Conservation (phyloP, 768 basidiomycete species). For the Trametes cinnabarina region DNA sequence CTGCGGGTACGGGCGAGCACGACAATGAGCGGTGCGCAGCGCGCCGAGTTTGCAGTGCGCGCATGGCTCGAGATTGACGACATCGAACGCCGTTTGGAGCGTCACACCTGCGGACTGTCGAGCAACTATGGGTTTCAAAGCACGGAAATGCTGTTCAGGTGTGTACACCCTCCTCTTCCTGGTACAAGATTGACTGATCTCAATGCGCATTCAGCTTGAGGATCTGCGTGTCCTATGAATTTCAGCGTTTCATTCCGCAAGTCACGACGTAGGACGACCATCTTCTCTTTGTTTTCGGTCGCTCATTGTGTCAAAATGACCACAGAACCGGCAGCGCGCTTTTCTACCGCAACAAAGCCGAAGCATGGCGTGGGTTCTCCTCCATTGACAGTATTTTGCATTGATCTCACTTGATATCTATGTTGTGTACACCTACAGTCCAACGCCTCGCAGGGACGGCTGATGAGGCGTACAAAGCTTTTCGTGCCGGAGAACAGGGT, state of each 20-base stretch:
- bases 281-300: not conserved
- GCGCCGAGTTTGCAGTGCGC: constrained; percentile 13
- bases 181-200: not conserved
- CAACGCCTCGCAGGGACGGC: not conserved
- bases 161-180: not conserved
- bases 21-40: constrained; percentile 9
- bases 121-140: constrained; percentile 12
- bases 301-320: not conserved
- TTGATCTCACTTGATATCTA: not conserved
- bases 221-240: constrained; percentile 14
- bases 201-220: not conserved
- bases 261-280: constrained; percentile 11
- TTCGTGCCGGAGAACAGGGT: not conserved
- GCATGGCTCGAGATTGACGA: constrained; percentile 19
- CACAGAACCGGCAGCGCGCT: constrained; percentile 5
- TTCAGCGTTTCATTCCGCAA: constrained; percentile 17
- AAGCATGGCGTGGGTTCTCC: constrained; percentile 9
- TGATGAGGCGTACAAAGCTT: not conserved
- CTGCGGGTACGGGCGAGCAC: constrained; percentile 5
- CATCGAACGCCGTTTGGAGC: constrained; percentile 5
- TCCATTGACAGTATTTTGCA: not conserved
- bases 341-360: constrained; percentile 19
- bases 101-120: constrained; percentile 12
- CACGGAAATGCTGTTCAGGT: constrained; percentile 15
- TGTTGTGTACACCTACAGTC: not conserved